Evolutionary conservation across 345 rosid species (phyloP), one percentile per base, ranked within the genome.

Genomic region (Euphorbia pulcherrima): DNA sequence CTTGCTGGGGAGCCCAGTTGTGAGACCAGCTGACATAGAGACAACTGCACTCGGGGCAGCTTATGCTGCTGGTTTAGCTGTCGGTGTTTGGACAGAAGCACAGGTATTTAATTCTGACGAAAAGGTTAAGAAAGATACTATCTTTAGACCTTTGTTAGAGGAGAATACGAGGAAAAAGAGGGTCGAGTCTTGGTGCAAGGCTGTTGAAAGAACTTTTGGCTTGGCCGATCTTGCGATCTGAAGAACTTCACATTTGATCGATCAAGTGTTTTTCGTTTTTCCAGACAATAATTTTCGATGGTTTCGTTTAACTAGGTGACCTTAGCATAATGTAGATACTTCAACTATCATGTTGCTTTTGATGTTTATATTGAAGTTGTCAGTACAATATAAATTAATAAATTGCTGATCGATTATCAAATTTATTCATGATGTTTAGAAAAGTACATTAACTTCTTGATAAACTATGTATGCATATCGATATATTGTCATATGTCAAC

Each of bases 11-110:
- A 88, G 78, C 74, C 80, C 96, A 1, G 99, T 94, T 78, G 88
- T 91, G 76, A 89, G 99, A 76, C 99, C 99, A 0, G 80, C 80
- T 30, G 88, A 91, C 73, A 88, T 84, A 51, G 99, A 91, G 80
- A 91, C 99, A 68, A 91, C 99, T 18, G 92, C 96, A 3, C 84
- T 90, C 0, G 99, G 97, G 79, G 97, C 97, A 52, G 96, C 99
- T 46, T 94, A 85, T 73, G 99, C 99, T 39, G 96, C 96, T n/a
- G 99, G 99, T 40, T 77, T 94, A 68, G 99, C 96, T 0, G 78
- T 86, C 3, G 96, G 97, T 23, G 81, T 91, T 59, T 91, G 97
- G 95, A 91, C 69, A 11, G 90, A 91, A 67, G 78, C 81, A 0
- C 90, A 87, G 28, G 80, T 91, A 28, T 91, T 94, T 62, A 73